phyloP scores from a whole-genome alignment of 352 stramenopile species.

The Phytophthora palmivora region DNA sequence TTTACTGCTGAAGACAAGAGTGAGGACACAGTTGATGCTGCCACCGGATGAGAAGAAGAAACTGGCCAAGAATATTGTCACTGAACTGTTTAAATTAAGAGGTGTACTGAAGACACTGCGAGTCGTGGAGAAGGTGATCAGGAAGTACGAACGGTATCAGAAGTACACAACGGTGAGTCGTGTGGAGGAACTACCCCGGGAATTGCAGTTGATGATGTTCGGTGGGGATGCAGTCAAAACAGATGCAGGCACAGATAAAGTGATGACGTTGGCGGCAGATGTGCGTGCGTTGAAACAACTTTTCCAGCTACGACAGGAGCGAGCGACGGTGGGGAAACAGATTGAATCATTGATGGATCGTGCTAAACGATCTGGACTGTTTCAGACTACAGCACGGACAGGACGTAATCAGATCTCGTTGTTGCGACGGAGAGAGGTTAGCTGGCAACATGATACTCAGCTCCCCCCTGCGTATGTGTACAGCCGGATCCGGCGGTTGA shows the following conservation, averaged over 20 bases:
- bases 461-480: constrained; percentile 75
- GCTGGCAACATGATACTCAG: constrained; percentile 30
- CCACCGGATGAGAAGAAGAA: constrained; percentile 45
- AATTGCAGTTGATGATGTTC: constrained; percentile 54
- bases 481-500: constrained; percentile 78
- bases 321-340: constrained; percentile 33
- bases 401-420: constrained; percentile 68
- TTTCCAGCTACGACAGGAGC: constrained; percentile 68
- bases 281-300: constrained; percentile 79
- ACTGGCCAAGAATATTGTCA: constrained; percentile 67
- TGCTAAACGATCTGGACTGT: constrained; percentile 49
- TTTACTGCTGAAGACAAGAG: constrained; percentile 63
- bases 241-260: constrained; percentile 36
- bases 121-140: constrained; percentile 71
- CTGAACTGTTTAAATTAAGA: constrained; percentile 48
- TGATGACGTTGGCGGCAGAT: constrained; percentile 68
- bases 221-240: constrained; percentile 12
- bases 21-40: constrained; percentile 43
- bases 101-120: constrained; percentile 54
- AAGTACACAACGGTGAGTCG: constrained; percentile 57
- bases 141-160: constrained; percentile 73
- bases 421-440: constrained; percentile 61
- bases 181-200: constrained; percentile 59
- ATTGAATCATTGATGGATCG: constrained; percentile 47
- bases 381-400: constrained; percentile 54